Evolutionary conservation across 176 grass and related monocot species (phyloP).

Genomic region (Pontederia crassipes): DNA sequence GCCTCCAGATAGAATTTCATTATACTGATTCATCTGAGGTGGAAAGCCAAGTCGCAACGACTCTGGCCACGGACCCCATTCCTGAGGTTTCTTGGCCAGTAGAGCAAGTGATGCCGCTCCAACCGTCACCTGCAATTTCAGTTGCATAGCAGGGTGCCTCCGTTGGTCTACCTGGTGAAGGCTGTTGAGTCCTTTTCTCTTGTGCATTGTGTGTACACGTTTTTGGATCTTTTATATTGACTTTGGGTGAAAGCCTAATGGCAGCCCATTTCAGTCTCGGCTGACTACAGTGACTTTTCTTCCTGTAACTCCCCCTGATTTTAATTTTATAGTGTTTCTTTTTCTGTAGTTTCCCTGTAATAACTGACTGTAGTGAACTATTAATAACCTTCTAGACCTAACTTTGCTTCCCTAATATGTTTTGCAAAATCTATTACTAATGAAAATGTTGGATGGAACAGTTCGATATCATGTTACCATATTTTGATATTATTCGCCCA

Average conservation of each 20-base stretch:
- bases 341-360: too few species aligned
- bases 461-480: too few species aligned
- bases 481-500: too few species aligned
- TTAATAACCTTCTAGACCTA: too few species aligned
- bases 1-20: constrained; percentile 14
- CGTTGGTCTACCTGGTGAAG: too few species aligned
- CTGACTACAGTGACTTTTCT: background rate
- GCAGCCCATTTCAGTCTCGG: background rate
- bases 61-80: background rate
- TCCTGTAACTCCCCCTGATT: background rate
- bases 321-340: too few species aligned
- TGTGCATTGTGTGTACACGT: background rate
- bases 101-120: background rate
- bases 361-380: too few species aligned
- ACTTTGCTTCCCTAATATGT: too few species aligned
- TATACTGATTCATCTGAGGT: background rate
- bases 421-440: too few species aligned
- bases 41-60: background rate
- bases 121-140: background rate
- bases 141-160: background rate
- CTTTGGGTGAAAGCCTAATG: background rate
- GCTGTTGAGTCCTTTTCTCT: background rate
- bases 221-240: too few species aligned
- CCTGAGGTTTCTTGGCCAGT: constrained; percentile 1
- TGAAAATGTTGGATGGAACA: too few species aligned